These are phyloP conservation scores for Citrus sp. DNA, from an alignment of 345 rosid genomes.

Conservation along the genomic window DNA sequence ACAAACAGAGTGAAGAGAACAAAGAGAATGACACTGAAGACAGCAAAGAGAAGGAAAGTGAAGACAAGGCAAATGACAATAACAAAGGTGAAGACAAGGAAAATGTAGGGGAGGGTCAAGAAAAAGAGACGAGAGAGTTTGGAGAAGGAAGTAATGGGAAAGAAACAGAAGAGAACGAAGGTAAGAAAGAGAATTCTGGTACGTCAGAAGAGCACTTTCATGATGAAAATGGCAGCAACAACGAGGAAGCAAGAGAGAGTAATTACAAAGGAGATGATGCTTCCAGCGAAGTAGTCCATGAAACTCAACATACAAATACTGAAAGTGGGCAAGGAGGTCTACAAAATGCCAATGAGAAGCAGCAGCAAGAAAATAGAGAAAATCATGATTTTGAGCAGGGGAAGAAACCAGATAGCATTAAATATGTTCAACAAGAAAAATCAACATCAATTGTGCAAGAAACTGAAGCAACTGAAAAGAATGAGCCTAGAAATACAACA, in stretches of 20 bases:
- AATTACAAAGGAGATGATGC: constrained; percentile 84
- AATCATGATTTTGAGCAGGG: constrained; percentile 18
- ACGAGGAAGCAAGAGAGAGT: constrained; percentile 67
- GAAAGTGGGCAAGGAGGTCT: constrained; percentile 32
- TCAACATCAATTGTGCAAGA: constrained; percentile 34
- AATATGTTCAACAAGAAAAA: constrained; percentile 30
- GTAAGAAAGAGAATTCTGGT: constrained; percentile 23
- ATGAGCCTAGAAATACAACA: constrained; percentile 10
- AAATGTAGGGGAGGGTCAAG: not conserved
- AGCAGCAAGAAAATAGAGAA: constrained; percentile 31
- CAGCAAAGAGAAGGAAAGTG: not conserved
- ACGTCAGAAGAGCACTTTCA: constrained; percentile 31
- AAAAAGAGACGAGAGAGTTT: not conserved
- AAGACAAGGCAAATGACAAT: not conserved
- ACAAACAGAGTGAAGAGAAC: not conserved
- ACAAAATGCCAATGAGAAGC: constrained; percentile 24
- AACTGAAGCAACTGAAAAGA: constrained; percentile 21
- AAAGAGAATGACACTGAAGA: not conserved
- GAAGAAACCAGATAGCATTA: constrained; percentile 21
- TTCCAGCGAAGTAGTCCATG: constrained; percentile 66
- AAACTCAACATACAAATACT: constrained; percentile 27
- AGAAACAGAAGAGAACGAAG: not conserved
- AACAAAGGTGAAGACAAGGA: constrained; percentile 9
- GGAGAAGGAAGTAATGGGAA: constrained; percentile 5
- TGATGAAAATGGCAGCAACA: constrained; percentile 39